A percentile compares a stretch with the other conserved stretches of the same genome.
These are phyloP conservation scores for Raphanus hybrid DNA, from an alignment of 441 rosid species.

Conservation along the genomic window DNA sequence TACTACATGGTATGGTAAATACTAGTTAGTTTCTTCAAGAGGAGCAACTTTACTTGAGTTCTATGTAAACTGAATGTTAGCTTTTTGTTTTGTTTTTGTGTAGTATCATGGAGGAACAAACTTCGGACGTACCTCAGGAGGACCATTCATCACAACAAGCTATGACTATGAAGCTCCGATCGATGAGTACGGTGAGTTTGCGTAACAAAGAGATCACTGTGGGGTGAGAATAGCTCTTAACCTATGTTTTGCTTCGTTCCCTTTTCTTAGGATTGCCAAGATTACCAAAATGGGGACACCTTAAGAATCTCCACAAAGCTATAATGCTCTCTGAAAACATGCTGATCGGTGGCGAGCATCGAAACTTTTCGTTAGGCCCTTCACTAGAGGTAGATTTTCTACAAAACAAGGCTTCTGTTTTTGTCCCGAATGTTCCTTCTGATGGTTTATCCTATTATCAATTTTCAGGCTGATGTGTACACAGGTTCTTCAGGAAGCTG, in stretches of 20 bases:
- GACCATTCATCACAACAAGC: constrained; percentile 96
- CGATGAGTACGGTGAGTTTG: constrained; percentile 87
- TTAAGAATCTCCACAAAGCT: constrained; percentile 83
- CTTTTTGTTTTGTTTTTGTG: constrained; percentile 13
- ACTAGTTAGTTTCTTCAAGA: constrained; percentile 13
- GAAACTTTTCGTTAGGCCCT: constrained; percentile 66
- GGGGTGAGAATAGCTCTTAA: constrained; percentile 8
- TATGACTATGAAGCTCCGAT: constrained; percentile 98
- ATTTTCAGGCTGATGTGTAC: constrained; percentile 92
- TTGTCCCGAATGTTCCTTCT: too few relatives aligned
- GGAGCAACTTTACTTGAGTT: background rate
- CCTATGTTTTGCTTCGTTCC: constrained; percentile 21
- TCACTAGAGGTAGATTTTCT: too few relatives aligned
- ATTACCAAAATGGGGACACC: constrained; percentile 98
- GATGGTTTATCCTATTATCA: too few relatives aligned
- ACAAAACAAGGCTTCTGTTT: too few relatives aligned
- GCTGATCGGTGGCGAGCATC: constrained; percentile 58
- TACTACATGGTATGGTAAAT: constrained; percentile 99
- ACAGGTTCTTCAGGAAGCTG: constrained; percentile 74
- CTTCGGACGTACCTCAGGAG: constrained; percentile 94
- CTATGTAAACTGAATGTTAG: background rate
- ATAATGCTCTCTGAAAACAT: constrained; percentile 76
- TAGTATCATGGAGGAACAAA: constrained; percentile 99
- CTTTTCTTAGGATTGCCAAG: constrained; percentile 72
- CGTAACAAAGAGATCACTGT: constrained; percentile 23